phyloP scores from a whole-genome alignment of 805 yeast species.

The Suhomyces sp. region DNA sequence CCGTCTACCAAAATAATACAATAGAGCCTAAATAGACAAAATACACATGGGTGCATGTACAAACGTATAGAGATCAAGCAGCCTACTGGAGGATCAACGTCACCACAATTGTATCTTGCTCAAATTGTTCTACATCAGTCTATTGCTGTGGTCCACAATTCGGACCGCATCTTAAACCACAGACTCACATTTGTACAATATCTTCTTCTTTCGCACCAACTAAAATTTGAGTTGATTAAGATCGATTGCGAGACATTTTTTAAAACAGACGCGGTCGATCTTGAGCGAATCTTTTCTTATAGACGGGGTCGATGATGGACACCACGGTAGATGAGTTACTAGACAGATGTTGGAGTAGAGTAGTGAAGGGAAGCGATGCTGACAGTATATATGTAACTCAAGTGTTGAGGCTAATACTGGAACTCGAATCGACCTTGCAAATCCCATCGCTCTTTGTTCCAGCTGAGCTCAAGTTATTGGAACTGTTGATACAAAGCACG shows the following conservation, averaged over 20 bases:
- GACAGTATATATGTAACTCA: conserved; percentile 20
- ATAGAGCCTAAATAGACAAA: background rate
- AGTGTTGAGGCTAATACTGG: conserved; percentile 17
- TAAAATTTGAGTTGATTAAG: background rate
- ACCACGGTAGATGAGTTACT: conserved; percentile 11
- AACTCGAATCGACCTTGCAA: conserved; percentile 19
- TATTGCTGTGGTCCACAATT: no score
- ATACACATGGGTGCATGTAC: background rate
- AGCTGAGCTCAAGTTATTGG: conserved; percentile 10
- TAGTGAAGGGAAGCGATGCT: background rate
- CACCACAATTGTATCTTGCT: no score
- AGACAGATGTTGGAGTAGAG: conserved; percentile 8
- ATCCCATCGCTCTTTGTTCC: conserved; percentile 16
- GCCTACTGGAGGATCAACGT: no score
- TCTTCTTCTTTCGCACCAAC: no score
- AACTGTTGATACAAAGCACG: conserved; percentile 9
- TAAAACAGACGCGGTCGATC: background rate
- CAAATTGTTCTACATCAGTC: no score
- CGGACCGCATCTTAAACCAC: no score
- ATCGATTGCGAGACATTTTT: background rate
- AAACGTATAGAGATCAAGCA: no score
- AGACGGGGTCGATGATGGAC: background rate
- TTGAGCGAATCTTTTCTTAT: background rate
- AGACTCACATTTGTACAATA: no score
- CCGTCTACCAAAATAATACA: background rate